Evolutionary conservation across 2,329 filamentous ascomycete genomes (phyloP), one percentile per base, ranked within the genome.

Genomic region (Drechslerella dactyloides): DNA sequence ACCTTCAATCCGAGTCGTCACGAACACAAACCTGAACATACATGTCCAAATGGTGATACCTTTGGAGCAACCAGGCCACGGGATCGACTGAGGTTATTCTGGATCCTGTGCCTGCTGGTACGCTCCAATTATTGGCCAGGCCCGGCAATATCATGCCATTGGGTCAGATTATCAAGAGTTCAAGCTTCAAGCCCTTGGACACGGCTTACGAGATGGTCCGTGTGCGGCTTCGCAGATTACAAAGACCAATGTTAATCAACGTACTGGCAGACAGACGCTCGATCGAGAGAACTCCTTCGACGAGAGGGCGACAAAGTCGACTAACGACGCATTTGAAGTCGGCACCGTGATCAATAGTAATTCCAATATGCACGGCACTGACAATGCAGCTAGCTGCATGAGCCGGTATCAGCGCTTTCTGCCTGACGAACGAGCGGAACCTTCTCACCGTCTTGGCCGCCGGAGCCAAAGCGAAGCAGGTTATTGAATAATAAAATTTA

Each of bases 381-480:
- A 4, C 27, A 8, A 3, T 33, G 27, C 27, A 33, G 27, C 27
- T 33, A 33, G 27, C 27, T 33, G 27, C 27, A 33, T 33, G 27
- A 33, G 27, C 27, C 27, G 27, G 27, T 33, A 33, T 33, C 27
- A 33, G 27, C 27, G 27, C 27, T 33, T 33, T 33, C 8, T 33
- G 27, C 27, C 27, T 33, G 27, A 33, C 27, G 27, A 33, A 33
- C 37, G 37, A 15, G 19, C 51, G 54, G 54, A 50, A 40, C 54
- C 51, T 52, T 48, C 59, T 48, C 54, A 59, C 59, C 66, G 66
- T 54, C 59, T 70, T 70, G 54, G 66, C 66, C 21, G 23, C 54
- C 40, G 30, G 11, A 30, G 21, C 54, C 10, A 44, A 57, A 51
- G 27, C 30, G 21, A 59, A 35, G 7, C 48, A 15, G 17, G 17